A percentile compares a stretch with the other conserved stretches of the same genome.
Conservation (phyloP, 2,329 filamentous ascomycete species). For the Arthrinium puccinioides region DNA sequence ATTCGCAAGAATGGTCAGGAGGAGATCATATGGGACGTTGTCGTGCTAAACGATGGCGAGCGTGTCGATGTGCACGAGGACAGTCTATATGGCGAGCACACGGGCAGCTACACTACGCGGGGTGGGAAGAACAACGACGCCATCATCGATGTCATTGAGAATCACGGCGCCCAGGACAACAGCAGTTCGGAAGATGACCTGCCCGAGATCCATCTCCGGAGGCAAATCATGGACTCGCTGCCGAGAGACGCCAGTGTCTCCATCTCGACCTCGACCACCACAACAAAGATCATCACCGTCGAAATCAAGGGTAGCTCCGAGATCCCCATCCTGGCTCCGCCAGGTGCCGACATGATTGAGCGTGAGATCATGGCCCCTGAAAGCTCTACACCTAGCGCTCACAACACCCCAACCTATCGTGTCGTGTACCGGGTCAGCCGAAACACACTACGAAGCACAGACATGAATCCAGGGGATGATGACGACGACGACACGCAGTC, state of each 20-base stretch:
- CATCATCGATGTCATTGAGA: constrained; percentile 28
- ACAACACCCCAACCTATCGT: constrained; percentile 34
- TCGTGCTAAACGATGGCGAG: constrained; percentile 52
- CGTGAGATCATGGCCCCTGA: constrained; percentile 24
- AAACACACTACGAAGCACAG: constrained; percentile 38
- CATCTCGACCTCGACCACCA: constrained; percentile 51
- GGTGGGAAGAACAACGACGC: constrained; percentile 14
- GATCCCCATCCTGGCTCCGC: constrained; percentile 44
- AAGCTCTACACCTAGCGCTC: neutral
- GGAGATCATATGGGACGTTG: constrained; percentile 59
- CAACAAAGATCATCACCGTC: constrained; percentile 57
- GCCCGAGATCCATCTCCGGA: constrained; percentile 40
- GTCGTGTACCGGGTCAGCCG: constrained; percentile 54
- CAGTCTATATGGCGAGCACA: constrained; percentile 23
- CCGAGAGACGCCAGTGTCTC: constrained; percentile 50
- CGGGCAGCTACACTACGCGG: constrained; percentile 15
- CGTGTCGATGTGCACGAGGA: constrained; percentile 46
- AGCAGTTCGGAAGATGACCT: constrained; percentile 34
- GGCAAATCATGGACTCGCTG: constrained; percentile 46
- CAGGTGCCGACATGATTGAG: constrained; percentile 52
- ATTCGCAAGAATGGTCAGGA: constrained; percentile 38
- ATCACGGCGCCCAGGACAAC: constrained; percentile 18
- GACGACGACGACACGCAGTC: constrained; percentile 16
- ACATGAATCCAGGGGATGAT: constrained; percentile 23
- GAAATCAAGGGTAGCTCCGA: constrained; percentile 49